These are phyloP conservation scores for Ploettnerulaceae sp. DNA, from an alignment of 2,329 filamentous ascomycete species.

Conservation along the genomic window DNA sequence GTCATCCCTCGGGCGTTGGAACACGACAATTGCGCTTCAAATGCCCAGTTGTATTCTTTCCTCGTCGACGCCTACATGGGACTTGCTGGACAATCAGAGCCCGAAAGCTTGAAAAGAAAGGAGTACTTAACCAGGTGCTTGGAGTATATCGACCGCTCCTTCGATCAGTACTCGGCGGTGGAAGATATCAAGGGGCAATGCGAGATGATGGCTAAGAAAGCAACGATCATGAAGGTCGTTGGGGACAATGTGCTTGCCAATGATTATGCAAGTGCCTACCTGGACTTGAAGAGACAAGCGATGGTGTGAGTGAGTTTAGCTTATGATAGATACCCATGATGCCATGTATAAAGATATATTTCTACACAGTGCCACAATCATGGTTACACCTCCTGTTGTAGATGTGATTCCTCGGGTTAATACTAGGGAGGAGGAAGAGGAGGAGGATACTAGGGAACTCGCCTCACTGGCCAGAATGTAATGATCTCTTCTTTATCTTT, in stretches of 20 bases:
- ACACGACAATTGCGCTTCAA: conserved; percentile 50
- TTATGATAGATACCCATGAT: conserved; percentile 22
- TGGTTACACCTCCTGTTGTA: too few relatives aligned
- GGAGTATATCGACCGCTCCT: conserved; percentile 30
- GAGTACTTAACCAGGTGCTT: conserved; percentile 43
- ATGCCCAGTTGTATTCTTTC: conserved; percentile 53
- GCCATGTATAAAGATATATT: too few relatives aligned
- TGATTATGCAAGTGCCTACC: conserved; percentile 50
- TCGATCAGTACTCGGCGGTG: conserved; percentile 49
- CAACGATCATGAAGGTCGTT: conserved; percentile 54
- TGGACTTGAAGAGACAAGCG: conserved; percentile 43
- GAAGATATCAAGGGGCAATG: conserved; percentile 56
- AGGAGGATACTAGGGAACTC: too few relatives aligned
- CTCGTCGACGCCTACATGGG: conserved; percentile 63
- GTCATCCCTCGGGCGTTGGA: conserved; percentile 62
- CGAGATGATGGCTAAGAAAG: conserved; percentile 62
- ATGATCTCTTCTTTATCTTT: too few relatives aligned
- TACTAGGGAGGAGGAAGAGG: too few relatives aligned
- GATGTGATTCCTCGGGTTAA: too few relatives aligned
- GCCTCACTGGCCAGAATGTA: too few relatives aligned
- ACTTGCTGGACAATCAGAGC: conserved; percentile 46
- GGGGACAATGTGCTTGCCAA: conserved; percentile 52
- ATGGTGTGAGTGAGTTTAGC: conserved; percentile 9
- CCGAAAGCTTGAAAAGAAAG: conserved; percentile 37
- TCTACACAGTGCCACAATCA: too few relatives aligned